Percentiles rank a stretch among this genome's conserved stretches.
phyloP scores from a whole-genome alignment of 2,329 filamentous ascomycete genomes.

The Fusarium sambucinum region DNA sequence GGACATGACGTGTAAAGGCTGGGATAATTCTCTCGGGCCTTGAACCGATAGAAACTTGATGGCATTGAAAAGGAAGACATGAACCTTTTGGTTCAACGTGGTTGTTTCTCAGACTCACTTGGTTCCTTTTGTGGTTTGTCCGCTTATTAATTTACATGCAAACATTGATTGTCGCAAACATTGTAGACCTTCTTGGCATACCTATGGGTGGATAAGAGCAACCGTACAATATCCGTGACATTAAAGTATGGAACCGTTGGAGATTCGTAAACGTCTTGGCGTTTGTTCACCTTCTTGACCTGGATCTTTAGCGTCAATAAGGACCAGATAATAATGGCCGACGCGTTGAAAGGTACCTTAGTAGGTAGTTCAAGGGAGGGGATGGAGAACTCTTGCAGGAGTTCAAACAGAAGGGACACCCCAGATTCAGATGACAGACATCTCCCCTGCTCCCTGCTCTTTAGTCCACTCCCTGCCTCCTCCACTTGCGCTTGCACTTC shows the following conservation, averaged over 20 bases:
- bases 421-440: conserved; percentile 14
- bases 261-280: conserved; percentile 18
- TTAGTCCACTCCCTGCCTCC: conserved; percentile 1
- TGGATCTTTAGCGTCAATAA: background rate
- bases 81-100: background rate
- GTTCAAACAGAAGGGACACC: conserved; percentile 28
- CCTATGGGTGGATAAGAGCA: conserved; percentile 8
- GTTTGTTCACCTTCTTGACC: background rate
- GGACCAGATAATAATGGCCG: background rate
- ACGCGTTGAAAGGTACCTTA: too few relatives aligned
- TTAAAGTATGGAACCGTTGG: conserved; percentile 13
- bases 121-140: background rate
- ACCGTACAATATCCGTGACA: background rate
- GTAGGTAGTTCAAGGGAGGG: conserved; percentile 14
- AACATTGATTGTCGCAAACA: background rate
- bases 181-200: conserved; percentile 1
- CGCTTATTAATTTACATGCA: background rate
- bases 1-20: conserved; percentile 32
- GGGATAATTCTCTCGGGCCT: background rate
- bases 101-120: background rate
- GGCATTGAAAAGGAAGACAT: background rate
- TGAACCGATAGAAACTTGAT: background rate
- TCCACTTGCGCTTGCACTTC: conserved; percentile 7
- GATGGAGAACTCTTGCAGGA: background rate
- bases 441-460: conserved; percentile 26